These are phyloP conservation scores for Zalaria obscura DNA, from an alignment of 2,329 filamentous ascomycete genomes.

Conservation along the genomic window DNA sequence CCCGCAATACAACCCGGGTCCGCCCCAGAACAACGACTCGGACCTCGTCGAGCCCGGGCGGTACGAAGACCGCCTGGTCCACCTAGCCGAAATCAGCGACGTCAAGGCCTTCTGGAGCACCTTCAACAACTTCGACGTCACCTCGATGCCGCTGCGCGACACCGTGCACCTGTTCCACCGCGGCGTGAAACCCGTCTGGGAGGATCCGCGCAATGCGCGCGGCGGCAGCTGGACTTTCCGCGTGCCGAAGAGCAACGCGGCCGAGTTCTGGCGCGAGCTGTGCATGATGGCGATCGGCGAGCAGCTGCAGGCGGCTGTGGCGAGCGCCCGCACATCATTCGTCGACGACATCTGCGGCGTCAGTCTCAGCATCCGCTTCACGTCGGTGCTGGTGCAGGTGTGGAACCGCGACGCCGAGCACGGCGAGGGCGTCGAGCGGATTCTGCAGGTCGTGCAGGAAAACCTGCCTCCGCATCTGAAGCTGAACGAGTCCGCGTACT, in stretches of 20 bases:
- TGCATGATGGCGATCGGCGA: slow-evolving; percentile 74
- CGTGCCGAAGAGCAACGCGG: slow-evolving; percentile 56
- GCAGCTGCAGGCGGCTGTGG: slow-evolving; percentile 59
- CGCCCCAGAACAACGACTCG: slow-evolving; percentile 1
- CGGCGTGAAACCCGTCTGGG: slow-evolving; percentile 69
- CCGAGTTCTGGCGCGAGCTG: slow-evolving; percentile 69
- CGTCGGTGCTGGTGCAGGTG: slow-evolving; percentile 73
- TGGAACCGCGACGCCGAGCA: slow-evolving; percentile 87
- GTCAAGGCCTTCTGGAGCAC: slow-evolving; percentile 36
- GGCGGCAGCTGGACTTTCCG: slow-evolving; percentile 91
- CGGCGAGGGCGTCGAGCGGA: slow-evolving; percentile 59
- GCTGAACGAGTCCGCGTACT: slow-evolving; percentile 49
- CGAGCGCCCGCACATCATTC: slow-evolving; percentile 37
- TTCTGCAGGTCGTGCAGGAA: slow-evolving; percentile 59
- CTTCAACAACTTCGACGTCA: slow-evolving; percentile 60
- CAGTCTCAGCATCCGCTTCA: slow-evolving; percentile 76
- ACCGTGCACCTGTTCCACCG: slow-evolving; percentile 66
- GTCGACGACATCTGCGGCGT: slow-evolving; percentile 81
- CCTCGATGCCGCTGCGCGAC: slow-evolving; percentile 53
- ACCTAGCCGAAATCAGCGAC: slow-evolving; percentile 30
- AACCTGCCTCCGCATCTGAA: slow-evolving; percentile 59
- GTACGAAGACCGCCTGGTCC: slow-evolving; percentile 33
- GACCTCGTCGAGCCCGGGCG: slow-evolving; percentile 1
- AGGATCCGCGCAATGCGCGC: slow-evolving; percentile 71
- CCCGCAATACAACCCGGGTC: slow-evolving; percentile 1